These are phyloP conservation scores for Salix koriyanagi DNA, from an alignment of 345 rosid genomes.

Conservation along the genomic window DNA sequence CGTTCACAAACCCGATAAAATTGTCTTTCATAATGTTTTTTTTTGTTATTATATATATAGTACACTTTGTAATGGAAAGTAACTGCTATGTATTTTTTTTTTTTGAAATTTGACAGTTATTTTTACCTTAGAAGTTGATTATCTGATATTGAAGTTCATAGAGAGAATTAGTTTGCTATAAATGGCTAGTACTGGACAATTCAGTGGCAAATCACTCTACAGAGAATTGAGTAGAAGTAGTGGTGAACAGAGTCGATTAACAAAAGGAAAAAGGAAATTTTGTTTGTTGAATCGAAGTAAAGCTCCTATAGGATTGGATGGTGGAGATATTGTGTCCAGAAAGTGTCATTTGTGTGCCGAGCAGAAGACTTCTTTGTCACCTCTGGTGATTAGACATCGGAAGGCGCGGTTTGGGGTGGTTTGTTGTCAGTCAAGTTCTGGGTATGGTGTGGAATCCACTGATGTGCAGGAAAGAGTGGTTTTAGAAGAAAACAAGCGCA, in stretches of 20 bases:
- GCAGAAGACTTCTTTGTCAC: slow-evolving; percentile 23
- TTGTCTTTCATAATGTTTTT: too few relatives aligned
- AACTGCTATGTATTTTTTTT: background rate
- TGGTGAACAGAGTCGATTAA: slow-evolving; percentile 16
- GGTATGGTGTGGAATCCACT: slow-evolving; percentile 37
- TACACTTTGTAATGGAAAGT: background rate
- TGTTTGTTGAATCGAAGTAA: slow-evolving; percentile 18
- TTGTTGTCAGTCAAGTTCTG: slow-evolving; percentile 42
- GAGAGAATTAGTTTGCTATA: background rate
- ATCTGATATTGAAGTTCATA: background rate
- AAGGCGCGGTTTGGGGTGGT: slow-evolving; percentile 24
- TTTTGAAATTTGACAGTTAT: background rate
- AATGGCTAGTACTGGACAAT: slow-evolving; percentile 39
- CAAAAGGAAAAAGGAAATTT: slow-evolving; percentile 9
- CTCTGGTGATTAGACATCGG: slow-evolving; percentile 30
- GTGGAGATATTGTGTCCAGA: slow-evolving; percentile 12
- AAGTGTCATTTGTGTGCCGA: slow-evolving; percentile 17
- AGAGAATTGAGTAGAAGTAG: slow-evolving; percentile 37
- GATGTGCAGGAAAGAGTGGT: slow-evolving; percentile 22
- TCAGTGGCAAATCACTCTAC: slow-evolving; percentile 29
- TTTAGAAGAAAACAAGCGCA: slow-evolving; percentile 32
- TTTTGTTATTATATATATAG: too few relatives aligned
- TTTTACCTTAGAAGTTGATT: background rate
- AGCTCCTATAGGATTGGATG: slow-evolving; percentile 19
- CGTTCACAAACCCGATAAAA: background rate